Conservation (phyloP, 1,139 yeast species). For the Ashbya aceris region DNA sequence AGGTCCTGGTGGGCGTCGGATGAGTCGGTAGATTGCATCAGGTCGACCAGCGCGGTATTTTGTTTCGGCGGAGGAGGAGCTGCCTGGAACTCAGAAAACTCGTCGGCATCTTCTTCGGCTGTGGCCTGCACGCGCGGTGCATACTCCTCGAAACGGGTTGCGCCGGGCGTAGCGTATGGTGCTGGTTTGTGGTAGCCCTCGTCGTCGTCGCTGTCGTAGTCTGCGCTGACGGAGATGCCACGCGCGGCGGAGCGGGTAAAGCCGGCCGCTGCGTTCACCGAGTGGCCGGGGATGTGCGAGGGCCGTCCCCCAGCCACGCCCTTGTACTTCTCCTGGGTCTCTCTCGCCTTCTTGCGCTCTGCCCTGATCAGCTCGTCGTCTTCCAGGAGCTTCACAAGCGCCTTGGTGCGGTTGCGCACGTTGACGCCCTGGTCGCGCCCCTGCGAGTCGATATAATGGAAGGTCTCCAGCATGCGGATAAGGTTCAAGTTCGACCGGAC, state of each 20-base stretch:
- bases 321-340: conserved; percentile 69
- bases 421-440: conserved; percentile 96
- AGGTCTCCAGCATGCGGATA: conserved; percentile 81
- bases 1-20: too few relatives aligned
- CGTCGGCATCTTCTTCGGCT: conserved; percentile 66
- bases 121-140: conserved; percentile 17
- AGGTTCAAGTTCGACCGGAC: conserved; percentile 77
- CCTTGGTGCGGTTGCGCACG: conserved; percentile 84
- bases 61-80: conserved; percentile 39
- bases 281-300: conserved; percentile 13
- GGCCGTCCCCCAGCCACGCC: conserved; percentile 57
- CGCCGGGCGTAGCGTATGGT: conserved; percentile 8
- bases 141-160: conserved; percentile 8
- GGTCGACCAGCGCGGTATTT: conserved; percentile 13
- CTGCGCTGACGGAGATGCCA: conserved; percentile 35
- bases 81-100: conserved; percentile 89
- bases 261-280: conserved; percentile 24
- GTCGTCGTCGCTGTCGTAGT: conserved; percentile 42
- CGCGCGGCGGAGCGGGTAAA: conserved; percentile 19
- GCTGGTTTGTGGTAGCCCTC: conserved; percentile 35
- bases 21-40: conserved; percentile 12
- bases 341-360: conserved; percentile 84
- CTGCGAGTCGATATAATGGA: conserved; percentile 88
- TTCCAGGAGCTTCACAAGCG: conserved; percentile 56
- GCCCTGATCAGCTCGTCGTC: conserved; percentile 71